Evolutionary conservation across 306 rosid genomes (phyloP).

Genomic region (Potentilla sterilis): DNA sequence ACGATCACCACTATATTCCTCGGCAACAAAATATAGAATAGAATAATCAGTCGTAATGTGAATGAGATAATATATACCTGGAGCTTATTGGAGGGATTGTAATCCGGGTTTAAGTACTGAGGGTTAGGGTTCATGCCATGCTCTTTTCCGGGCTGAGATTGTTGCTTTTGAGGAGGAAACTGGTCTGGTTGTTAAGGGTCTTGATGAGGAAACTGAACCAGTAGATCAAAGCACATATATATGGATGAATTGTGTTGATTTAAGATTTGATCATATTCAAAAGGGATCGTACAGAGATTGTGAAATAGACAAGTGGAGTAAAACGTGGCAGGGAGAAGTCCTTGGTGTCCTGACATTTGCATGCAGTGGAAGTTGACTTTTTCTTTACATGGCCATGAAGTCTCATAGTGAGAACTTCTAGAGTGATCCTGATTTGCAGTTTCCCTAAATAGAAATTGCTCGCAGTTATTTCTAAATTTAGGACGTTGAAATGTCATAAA

Average conservation of each 20-base stretch:
- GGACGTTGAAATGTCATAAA: neutral
- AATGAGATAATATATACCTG: constrained; percentile 26
- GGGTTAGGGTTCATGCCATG: constrained; percentile 74
- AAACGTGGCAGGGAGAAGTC: constrained; percentile 23
- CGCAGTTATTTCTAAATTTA: neutral
- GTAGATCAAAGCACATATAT: constrained; percentile 7
- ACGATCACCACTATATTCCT: neutral
- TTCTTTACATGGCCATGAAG: constrained; percentile 30
- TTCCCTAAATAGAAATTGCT: neutral
- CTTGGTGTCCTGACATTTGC: constrained; percentile 13
- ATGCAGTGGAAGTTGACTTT: neutral
- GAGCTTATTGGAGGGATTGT: constrained; percentile 73
- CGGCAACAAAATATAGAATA: neutral
- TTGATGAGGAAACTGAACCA: constrained; percentile 10
- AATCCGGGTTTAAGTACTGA: constrained; percentile 50
- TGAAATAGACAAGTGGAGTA: constrained; percentile 27
- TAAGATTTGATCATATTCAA: neutral
- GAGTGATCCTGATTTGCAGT: neutral
- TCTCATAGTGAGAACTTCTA: neutral
- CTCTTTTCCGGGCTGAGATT: constrained; percentile 71
- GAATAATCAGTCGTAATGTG: neutral
- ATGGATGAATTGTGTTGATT: neutral
- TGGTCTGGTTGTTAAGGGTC: neutral
- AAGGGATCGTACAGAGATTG: neutral
- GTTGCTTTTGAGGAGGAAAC: constrained; percentile 61